Evolutionary conservation across 768 basidiomycete genomes (phyloP), one percentile per base, ranked within the genome.

Genomic region (Mrakia frigida): DNA sequence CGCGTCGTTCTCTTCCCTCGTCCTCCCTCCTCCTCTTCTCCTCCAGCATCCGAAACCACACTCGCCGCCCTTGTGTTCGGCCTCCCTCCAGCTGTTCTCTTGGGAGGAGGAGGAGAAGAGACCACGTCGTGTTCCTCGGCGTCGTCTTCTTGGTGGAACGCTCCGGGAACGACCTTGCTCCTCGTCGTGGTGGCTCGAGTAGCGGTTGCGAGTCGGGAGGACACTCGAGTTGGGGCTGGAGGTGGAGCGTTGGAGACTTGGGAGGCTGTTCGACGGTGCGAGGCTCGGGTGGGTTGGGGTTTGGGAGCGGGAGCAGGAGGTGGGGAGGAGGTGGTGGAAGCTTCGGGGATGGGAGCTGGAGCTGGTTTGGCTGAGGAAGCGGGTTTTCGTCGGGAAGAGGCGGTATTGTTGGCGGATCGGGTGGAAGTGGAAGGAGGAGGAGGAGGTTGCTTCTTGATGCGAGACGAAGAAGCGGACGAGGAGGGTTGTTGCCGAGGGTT

Each of bases 231-330:
- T 0, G 46, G n/a, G 9, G 69, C 28, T 28, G 28, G 43, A 28
- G 43, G 28, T 3, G 69, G 31, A 35, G 46, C 10, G 69, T 69
- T 69, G 18, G 68, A 46, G 6, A 31, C 35, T 35, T 72, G 70
- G 4, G 70, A 72, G 37, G 46, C 50, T 50, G 70, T 59, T 53
- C 70, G 70, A 4, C 70, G 70, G 33, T 72, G 70, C 4, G 70
- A 72, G 31, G 70, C 21, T 31, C 70, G 70, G n/a, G 70, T 72
- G 37, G 50, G 35, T 39, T 71, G 52, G 46, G 70, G 63, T 33
- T 14, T 14, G 31, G 70, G 53, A 37, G 53, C 28, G 11, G 53
- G n/a, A 31, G 70, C 11, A 1, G 70, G 52, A 56, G 70, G 16
- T 9, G 70, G 35, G 21, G 63, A 39, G 23, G 35, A 25, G 14